Percentiles rank a stretch among this genome's conserved stretches.
These are phyloP conservation scores for Fraxinus americana DNA, from an alignment of 257 asterid genomes.

Conservation along the genomic window DNA sequence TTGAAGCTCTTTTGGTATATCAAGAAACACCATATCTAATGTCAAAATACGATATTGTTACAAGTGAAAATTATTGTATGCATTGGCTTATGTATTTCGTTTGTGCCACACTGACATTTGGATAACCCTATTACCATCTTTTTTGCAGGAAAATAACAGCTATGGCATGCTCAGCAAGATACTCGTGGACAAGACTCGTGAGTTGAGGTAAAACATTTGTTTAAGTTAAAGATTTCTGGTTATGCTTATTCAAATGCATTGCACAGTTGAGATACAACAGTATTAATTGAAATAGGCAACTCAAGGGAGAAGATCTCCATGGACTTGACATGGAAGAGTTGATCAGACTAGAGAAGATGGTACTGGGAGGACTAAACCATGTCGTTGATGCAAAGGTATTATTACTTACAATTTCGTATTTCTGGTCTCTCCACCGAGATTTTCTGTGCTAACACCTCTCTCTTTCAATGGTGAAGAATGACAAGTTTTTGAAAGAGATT, in stretches of 20 bases:
- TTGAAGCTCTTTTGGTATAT: too few relatives aligned
- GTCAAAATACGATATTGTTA: too few relatives aligned
- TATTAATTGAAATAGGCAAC: constrained; percentile 45
- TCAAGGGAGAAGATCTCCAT: constrained; percentile 72
- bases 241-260: neutral
- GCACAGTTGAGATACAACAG: neutral
- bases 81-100: neutral
- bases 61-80: neutral
- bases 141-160: constrained; percentile 34
- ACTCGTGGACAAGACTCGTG: constrained; percentile 39
- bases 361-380: constrained; percentile 57
- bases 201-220: constrained; percentile 54
- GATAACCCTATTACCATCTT: neutral
- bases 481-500: constrained; percentile 53
- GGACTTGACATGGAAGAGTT: constrained; percentile 65
- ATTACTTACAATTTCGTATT: neutral
- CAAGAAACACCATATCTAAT: too few relatives aligned
- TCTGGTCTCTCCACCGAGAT: neutral
- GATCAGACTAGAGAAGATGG: constrained; percentile 64
- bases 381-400: constrained; percentile 54
- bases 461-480: constrained; percentile 47
- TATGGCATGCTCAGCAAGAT: constrained; percentile 47
- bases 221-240: neutral
- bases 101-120: neutral
- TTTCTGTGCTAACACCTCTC: neutral